Evolutionary conservation across 306 rosid species (phyloP), one percentile per base, ranked within the genome.

Genomic region (Begonia loranthoides): DNA sequence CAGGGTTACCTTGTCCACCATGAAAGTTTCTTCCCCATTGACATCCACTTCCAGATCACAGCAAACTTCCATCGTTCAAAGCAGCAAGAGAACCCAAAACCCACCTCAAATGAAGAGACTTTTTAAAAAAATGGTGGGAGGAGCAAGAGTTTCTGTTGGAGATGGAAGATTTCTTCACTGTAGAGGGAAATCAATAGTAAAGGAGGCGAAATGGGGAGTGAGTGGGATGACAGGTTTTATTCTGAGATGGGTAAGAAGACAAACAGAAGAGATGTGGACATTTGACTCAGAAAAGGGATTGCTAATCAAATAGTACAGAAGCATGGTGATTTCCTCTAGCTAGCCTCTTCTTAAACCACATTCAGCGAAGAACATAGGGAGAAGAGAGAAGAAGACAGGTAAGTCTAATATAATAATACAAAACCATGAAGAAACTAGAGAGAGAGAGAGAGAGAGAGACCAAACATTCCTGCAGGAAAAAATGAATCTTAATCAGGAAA

Each of bases 31-130:
- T 76, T 86, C 88, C 46, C 95, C 94, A 68, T 90, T 82, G 58
- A 90, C 87, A 68, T 86, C 99, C 21, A 90, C 94, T 80, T 86
- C 76, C 72, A 90, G 94, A 63, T 86, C 75, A 72, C 88, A 78
- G 70, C 56, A 71, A 63, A 51, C 48, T 54, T 80, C 95, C 95
- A 90, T 86, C n/a, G 19, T 63, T 21, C 49, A 13, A 45, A 46
- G 36, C 36, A 22, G 28, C 41, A 9, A 24, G 43, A 34, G 16
- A 19, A 45, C 15, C 11, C 15, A 47, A 61, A 66, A 59, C 46
- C 60, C 68, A 54, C 64, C 55, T 62, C 68, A 65, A 62, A 65
- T 15, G 57, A 60, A 61, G 65, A 50, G 51, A 44, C 52, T 54
- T 54, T 60, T 57, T 45, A 47, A 52, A 63, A 57, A 52, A 62